Percentiles rank a stretch among this genome's conserved stretches.
Evolutionary conservation across 2,329 filamentous ascomycete genomes (phyloP).

Genomic region (Aspergillus aculeatinus): DNA sequence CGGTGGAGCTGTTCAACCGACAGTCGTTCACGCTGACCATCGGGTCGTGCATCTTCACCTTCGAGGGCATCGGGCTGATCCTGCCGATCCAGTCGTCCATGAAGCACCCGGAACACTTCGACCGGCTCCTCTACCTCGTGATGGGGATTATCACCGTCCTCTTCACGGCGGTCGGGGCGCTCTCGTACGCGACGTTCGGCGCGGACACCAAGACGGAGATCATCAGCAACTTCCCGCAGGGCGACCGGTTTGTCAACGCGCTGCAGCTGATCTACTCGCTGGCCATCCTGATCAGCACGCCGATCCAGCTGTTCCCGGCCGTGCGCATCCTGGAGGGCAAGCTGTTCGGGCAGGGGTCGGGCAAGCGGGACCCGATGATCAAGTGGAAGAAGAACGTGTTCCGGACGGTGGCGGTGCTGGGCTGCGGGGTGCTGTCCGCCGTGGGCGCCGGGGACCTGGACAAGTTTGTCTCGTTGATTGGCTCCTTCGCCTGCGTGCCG

Average conservation of each 20-base stretch:
- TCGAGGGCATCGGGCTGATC: slow-evolving; percentile 92
- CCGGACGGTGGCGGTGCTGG: slow-evolving; percentile 80
- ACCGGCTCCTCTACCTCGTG: slow-evolving; percentile 76
- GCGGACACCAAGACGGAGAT: slow-evolving; percentile 93
- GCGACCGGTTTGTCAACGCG: slow-evolving; percentile 85
- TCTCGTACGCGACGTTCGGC: slow-evolving; percentile 92
- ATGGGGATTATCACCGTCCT: slow-evolving; percentile 92
- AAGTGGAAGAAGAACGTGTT: slow-evolving; percentile 99
- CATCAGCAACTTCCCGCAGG: slow-evolving; percentile 88
- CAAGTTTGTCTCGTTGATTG: slow-evolving; percentile 92
- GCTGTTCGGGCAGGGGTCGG: slow-evolving; percentile 79
- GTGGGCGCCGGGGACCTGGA: slow-evolving; percentile 86
- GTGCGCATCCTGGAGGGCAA: slow-evolving; percentile 93
- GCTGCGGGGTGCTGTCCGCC: slow-evolving; percentile 86
- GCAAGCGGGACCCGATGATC: slow-evolving; percentile 94
- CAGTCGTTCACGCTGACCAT: slow-evolving; percentile 93
- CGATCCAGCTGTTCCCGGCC: slow-evolving; percentile 91
- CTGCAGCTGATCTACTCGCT: slow-evolving; percentile 94
- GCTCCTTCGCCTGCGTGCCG: slow-evolving; percentile 94
- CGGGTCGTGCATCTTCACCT: slow-evolving; percentile 95
- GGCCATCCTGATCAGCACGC: slow-evolving; percentile 87
- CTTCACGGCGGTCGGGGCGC: slow-evolving; percentile 83
- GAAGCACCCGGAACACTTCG: slow-evolving; percentile 84
- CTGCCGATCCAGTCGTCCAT: slow-evolving; percentile 97
- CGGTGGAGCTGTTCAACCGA: slow-evolving; percentile 84